phyloP scores from a whole-genome alignment of 371 early-diverging fungal genomes.

The Mortierella sp. region DNA sequence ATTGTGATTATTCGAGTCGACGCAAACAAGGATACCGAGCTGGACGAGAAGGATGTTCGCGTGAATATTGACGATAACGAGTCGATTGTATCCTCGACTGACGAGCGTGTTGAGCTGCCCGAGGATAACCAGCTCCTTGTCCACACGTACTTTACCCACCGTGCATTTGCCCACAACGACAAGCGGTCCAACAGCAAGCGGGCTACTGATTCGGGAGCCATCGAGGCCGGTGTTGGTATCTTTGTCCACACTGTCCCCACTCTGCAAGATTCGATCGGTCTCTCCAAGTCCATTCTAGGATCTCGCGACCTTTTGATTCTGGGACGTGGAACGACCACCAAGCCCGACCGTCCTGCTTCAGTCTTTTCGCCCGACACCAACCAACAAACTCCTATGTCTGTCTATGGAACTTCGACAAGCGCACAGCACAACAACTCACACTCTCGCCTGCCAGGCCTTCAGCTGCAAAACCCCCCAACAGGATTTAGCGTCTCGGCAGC shows the following conservation, averaged over 20 bases:
- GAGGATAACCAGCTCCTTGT: slow-evolving; percentile 29
- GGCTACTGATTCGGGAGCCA: slow-evolving; percentile 12
- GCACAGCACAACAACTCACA: background rate
- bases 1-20: slow-evolving; percentile 43
- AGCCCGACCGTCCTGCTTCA: slow-evolving; percentile 15
- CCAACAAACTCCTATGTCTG: background rate
- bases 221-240: slow-evolving; percentile 30
- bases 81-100: background rate
- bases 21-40: slow-evolving; percentile 3
- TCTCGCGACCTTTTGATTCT: slow-evolving; percentile 43
- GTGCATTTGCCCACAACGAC: slow-evolving; percentile 13
- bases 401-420: background rate
- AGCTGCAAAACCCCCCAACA: slow-evolving; percentile 16
- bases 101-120: slow-evolving; percentile 23
- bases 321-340: slow-evolving; percentile 45
- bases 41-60: background rate
- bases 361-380: slow-evolving; percentile 3
- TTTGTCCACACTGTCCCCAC: slow-evolving; percentile 39
- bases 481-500: slow-evolving; percentile 4
- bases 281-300: slow-evolving; percentile 34
- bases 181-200: slow-evolving; percentile 28
- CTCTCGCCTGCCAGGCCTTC: slow-evolving; percentile 19
- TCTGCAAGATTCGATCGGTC: slow-evolving; percentile 51
- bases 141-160: slow-evolving; percentile 45
- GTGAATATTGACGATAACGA: background rate